These are phyloP conservation scores for Albifimbria verrucaria DNA, from an alignment of 2,329 filamentous ascomycete species.

Conservation along the genomic window DNA sequence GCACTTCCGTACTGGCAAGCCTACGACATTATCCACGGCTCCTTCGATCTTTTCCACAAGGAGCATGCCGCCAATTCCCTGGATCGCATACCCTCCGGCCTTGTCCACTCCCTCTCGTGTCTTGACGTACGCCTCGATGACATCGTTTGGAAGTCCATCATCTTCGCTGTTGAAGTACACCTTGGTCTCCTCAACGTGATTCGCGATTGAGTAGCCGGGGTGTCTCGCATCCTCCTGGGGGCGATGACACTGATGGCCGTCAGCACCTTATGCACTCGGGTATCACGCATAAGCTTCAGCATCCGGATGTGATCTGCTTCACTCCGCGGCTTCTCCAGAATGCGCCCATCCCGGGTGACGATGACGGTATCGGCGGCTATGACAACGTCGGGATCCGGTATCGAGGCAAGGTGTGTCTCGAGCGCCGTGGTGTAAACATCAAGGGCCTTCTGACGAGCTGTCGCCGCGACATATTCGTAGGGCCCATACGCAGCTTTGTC, in stretches of 20 bases:
- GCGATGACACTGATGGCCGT: conserved; percentile 83
- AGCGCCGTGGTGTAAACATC: conserved; percentile 59
- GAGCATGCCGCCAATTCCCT: conserved; percentile 82
- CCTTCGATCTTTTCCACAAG: conserved; percentile 88
- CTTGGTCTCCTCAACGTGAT: conserved; percentile 83
- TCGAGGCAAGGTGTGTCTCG: conserved; percentile 37
- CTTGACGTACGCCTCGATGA: conserved; percentile 73
- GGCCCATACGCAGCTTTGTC: conserved; percentile 71
- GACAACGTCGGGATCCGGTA: conserved; percentile 74
- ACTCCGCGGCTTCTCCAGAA: conserved; percentile 86
- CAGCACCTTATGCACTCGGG: conserved; percentile 73
- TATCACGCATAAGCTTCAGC: conserved; percentile 78
- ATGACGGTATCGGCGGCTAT: conserved; percentile 91
- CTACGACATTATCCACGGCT: conserved; percentile 89
- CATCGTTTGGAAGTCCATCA: conserved; percentile 69
- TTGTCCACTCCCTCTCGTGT: conserved; percentile 94
- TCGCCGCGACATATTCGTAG: conserved; percentile 87
- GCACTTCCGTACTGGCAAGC: conserved; percentile 75
- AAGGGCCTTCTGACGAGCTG: conserved; percentile 78
- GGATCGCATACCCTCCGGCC: conserved; percentile 92
- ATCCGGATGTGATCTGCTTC: conserved; percentile 81
- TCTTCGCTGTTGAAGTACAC: conserved; percentile 90
- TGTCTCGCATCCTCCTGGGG: conserved; percentile 76
- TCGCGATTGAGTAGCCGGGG: conserved; percentile 82
- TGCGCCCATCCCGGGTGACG: conserved; percentile 68